Percentiles rank a stretch among this genome's conserved stretches.
These are phyloP conservation scores for Camelina laxa DNA, from an alignment of 345 rosid species.

Conservation along the genomic window DNA sequence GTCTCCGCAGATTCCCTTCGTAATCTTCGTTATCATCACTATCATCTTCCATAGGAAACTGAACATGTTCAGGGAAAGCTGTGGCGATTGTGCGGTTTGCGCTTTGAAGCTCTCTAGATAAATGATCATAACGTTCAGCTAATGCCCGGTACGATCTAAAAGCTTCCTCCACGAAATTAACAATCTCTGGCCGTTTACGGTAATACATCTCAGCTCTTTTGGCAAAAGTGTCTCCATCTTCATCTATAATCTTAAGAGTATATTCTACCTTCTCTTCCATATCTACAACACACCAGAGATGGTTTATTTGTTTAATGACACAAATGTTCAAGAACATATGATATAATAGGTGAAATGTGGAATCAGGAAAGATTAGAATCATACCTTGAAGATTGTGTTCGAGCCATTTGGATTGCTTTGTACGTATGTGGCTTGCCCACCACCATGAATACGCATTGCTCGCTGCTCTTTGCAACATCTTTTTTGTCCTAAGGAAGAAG, in stretches of 20 bases:
- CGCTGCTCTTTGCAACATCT: slow-evolving; percentile 80
- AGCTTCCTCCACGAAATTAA: slow-evolving; percentile 66
- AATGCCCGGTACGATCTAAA: slow-evolving; percentile 71
- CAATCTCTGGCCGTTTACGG: slow-evolving; percentile 73
- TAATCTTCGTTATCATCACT: slow-evolving; percentile 44
- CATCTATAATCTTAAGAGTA: slow-evolving; percentile 67
- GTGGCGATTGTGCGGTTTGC: slow-evolving; percentile 81
- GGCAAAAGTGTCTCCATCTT: slow-evolving; percentile 77
- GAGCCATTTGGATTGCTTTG: slow-evolving; percentile 90
- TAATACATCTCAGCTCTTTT: slow-evolving; percentile 81
- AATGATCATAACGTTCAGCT: slow-evolving; percentile 71
- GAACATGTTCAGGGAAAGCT: slow-evolving; percentile 74
- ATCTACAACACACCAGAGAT: slow-evolving; percentile 50
- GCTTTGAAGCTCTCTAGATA: slow-evolving; percentile 75
- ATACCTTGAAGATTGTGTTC: slow-evolving; percentile 77
- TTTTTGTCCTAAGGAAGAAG: slow-evolving; percentile 19
- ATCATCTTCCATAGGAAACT: slow-evolving; percentile 57
- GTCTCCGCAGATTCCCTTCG: slow-evolving; percentile 24
- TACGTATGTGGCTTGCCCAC: slow-evolving; percentile 93
- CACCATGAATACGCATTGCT: slow-evolving; percentile 88
- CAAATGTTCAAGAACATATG: not conserved
- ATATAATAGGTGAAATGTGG: not conserved
- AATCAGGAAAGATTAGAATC: not conserved
- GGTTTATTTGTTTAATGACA: not conserved
- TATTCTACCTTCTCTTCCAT: slow-evolving; percentile 67